These are phyloP conservation scores for Psilocybe subaeruginosa DNA, from an alignment of 768 basidiomycete species.

Conservation along the genomic window DNA sequence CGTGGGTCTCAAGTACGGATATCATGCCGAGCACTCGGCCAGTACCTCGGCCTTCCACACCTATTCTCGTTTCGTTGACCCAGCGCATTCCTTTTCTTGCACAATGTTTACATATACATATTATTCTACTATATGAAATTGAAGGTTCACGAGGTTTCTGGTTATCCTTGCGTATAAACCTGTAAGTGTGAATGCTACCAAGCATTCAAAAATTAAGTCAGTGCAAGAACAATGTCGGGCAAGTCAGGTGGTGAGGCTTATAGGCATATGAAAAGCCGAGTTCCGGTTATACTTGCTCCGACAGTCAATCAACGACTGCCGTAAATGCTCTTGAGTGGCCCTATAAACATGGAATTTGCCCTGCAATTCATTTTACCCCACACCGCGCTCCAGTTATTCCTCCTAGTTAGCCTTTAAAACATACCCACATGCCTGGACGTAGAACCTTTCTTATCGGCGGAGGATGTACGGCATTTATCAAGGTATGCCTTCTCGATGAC, in stretches of 20 bases:
- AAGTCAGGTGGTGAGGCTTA: neutral
- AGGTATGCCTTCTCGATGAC: constrained; percentile 44
- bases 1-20: neutral
- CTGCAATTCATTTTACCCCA: constrained; percentile 5
- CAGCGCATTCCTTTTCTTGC: neutral
- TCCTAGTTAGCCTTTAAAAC: neutral
- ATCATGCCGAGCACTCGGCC: neutral
- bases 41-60: neutral
- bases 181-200: neutral
- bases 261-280: constrained; percentile 13
- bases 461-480: constrained; percentile 79
- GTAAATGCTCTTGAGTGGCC: neutral
- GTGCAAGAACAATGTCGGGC: neutral
- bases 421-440: constrained; percentile 38
- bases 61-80: neutral
- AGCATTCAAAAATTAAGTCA: neutral
- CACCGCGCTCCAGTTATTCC: neutral
- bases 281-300: constrained; percentile 1
- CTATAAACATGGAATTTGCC: constrained; percentile 5
- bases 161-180: neutral
- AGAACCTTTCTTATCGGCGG: constrained; percentile 71
- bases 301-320: neutral
- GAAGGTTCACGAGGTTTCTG: neutral
- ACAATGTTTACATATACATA: neutral
- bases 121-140: neutral